Conservation (phyloP, 1,284 basidiomycete genomes). For the Erythrobasidium hasegawianum region DNA sequence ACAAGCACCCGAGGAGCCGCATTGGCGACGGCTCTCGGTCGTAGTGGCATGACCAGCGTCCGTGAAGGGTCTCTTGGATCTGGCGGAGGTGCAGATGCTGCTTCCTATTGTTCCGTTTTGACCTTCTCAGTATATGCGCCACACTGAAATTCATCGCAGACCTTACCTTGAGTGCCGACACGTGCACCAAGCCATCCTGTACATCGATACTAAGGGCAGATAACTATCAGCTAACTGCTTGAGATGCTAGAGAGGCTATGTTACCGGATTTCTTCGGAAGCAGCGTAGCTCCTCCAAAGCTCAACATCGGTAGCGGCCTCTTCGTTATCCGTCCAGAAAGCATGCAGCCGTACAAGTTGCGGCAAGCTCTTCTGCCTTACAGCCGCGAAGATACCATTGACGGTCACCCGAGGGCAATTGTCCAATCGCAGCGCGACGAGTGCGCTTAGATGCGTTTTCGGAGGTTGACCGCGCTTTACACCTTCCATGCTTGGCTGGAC, state of each 20-base stretch:
- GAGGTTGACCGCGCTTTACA: slow-evolving; percentile 1
- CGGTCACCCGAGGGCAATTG: slow-evolving; percentile 25
- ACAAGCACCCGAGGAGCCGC: neutral
- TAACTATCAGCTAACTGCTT: too few relatives aligned
- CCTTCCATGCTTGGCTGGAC: slow-evolving; percentile 12
- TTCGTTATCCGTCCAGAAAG: slow-evolving; percentile 31
- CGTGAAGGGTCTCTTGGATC: neutral
- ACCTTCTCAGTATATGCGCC: too few relatives aligned
- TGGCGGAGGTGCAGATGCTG: neutral
- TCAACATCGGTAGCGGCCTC: slow-evolving; percentile 20
- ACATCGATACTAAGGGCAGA: slow-evolving; percentile 6
- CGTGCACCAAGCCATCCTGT: slow-evolving; percentile 10
- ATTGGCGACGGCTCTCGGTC: neutral
- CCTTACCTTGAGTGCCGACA: slow-evolving; percentile 22
- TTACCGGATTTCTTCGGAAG: slow-evolving; percentile 16
- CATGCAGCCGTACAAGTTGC: slow-evolving; percentile 17
- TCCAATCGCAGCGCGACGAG: slow-evolving; percentile 24
- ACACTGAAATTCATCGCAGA: too few relatives aligned
- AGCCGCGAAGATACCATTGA: slow-evolving; percentile 27
- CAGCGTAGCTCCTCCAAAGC: slow-evolving; percentile 27
- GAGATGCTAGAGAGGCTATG: too few relatives aligned
- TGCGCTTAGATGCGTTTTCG: slow-evolving; percentile 15
- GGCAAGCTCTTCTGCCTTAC: slow-evolving; percentile 19
- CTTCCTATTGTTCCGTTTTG: too few relatives aligned
- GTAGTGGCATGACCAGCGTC: slow-evolving; percentile 1